phyloP scores from a whole-genome alignment of 768 basidiomycete genomes.

The Trametes cubensis region DNA sequence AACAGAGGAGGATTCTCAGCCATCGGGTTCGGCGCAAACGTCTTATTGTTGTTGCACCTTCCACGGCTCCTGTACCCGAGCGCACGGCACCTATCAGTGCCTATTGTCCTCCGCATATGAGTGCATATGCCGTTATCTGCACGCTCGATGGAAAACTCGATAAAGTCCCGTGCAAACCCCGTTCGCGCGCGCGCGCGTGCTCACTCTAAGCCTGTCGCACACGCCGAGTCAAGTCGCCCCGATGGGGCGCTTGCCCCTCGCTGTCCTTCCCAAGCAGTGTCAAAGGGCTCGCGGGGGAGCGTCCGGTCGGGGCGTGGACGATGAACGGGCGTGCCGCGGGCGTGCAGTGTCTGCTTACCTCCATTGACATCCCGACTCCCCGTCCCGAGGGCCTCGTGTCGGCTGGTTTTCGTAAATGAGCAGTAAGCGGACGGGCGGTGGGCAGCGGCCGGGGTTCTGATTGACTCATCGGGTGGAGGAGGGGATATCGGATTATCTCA shows the following conservation, averaged over 20 bases:
- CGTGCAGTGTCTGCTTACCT: background rate
- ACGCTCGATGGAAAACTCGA: constrained; percentile 24
- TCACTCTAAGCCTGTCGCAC: constrained; percentile 17
- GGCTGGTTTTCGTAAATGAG: constrained; percentile 18
- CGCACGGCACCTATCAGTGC: constrained; percentile 27
- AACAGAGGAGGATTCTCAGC: constrained; percentile 27
- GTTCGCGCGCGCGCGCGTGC: constrained; percentile 26
- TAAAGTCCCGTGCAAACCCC: constrained; percentile 30
- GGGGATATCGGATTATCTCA: constrained; percentile 20
- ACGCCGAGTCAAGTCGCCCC: constrained; percentile 28
- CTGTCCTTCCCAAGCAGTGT: constrained; percentile 13
- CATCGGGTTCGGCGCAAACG: constrained; percentile 22
- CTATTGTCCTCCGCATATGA: constrained; percentile 30
- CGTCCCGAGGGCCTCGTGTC: constrained; percentile 24
- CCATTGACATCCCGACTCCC: constrained; percentile 14
- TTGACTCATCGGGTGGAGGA: constrained; percentile 20
- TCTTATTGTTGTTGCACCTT: constrained; percentile 31
- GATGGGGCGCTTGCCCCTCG: constrained; percentile 11
- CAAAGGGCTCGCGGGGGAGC: constrained; percentile 11
- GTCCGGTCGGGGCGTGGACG: constrained; percentile 4
- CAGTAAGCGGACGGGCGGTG: constrained; percentile 19
- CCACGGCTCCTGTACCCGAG: constrained; percentile 26
- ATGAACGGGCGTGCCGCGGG: background rate
- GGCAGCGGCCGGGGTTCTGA: constrained; percentile 12
- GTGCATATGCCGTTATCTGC: constrained; percentile 31